phyloP scores from a whole-genome alignment of 352 stramenopile genomes.

The Globisporangium cylindrosporum region DNA sequence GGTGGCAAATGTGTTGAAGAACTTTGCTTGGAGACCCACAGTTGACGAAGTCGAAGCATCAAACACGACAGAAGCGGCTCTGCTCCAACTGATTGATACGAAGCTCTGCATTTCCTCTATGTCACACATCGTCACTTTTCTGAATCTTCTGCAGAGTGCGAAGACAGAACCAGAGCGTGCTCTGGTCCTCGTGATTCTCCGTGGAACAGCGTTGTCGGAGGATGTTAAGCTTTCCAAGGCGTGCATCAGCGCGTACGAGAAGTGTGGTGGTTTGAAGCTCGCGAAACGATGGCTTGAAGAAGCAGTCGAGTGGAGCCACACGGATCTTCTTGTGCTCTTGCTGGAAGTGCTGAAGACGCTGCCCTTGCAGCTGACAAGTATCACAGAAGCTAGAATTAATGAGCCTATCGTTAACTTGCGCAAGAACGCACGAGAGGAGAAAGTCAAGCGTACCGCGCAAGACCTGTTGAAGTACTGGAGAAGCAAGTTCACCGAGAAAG shows the following conservation, averaged over 20 bases:
- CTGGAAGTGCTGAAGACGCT: slow-evolving; percentile 80
- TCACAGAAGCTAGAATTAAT: slow-evolving; percentile 87
- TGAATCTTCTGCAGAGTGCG: slow-evolving; percentile 52
- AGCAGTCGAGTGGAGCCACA: slow-evolving; percentile 78
- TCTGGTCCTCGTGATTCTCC: slow-evolving; percentile 66
- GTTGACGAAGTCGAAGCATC: slow-evolving; percentile 22
- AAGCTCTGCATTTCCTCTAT: slow-evolving; percentile 51
- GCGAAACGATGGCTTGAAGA: slow-evolving; percentile 75
- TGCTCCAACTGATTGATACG: slow-evolving; percentile 57
- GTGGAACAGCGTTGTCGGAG: slow-evolving; percentile 53
- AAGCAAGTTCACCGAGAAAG: slow-evolving; percentile 82
- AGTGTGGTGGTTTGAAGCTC: slow-evolving; percentile 68
- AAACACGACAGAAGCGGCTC: slow-evolving; percentile 39
- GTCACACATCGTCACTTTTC: slow-evolving; percentile 49
- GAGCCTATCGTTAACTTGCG: slow-evolving; percentile 85
- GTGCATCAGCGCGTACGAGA: slow-evolving; percentile 68
- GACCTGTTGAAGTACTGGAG: slow-evolving; percentile 86
- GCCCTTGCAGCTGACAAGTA: slow-evolving; percentile 81
- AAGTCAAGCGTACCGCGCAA: slow-evolving; percentile 73
- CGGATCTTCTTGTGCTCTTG: slow-evolving; percentile 73
- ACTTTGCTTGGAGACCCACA: slow-evolving; percentile 26
- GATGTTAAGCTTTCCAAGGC: slow-evolving; percentile 54
- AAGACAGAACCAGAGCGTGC: slow-evolving; percentile 74
- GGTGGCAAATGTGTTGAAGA: slow-evolving; percentile 27
- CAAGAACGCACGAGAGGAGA: slow-evolving; percentile 75